Base-by-base conservation (phyloP, 306 rosid species). In the Medicago arabica region DNA sequence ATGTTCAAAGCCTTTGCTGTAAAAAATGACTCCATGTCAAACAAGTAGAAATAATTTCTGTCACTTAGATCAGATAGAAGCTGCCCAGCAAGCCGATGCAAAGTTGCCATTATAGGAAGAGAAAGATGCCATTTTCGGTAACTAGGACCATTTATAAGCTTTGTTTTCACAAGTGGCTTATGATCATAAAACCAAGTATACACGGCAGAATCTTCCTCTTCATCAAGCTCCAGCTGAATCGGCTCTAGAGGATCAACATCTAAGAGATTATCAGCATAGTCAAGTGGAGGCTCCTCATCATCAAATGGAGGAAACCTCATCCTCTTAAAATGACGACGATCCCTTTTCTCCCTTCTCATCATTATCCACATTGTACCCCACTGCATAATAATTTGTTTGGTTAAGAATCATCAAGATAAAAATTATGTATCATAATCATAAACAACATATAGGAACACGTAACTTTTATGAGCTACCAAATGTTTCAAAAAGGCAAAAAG, bases 291-390 rank as follows among this genome's bases (percentile, higher is more conserved):
- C 73, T 96, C 99, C 80, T 96, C 99, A 1, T 96, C 99, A 79
- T 96, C 99, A 82, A 96, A 92, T 31, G 99, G 99, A n/a, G 99
- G 99, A 82, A 96, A 96, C 47, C 99, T 87, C 99, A 96, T 96
- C 75, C 99, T 86, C 87, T 96, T 96, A 87, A 96, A 96, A 82
- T 96, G 99, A 3, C 99, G 89, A 39, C 98, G 97, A 66, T 96
- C 99, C 85, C 99, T 92, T 87, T 95, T 96, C 88, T 96, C 99
- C 82, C 99, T 96, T 86, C 99, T 84, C 99, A 96, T 96, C 99
- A 96, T 96, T 67, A 96, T 96, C 99, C 99, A 96, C 99, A 96
- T 96, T 0, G 93, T 78, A 81, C 99, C 99, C 99, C 99, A 96
- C 99, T 96, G 86, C 70, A 73, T 38, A 71, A 63, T 23, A 75